Percentiles rank a stretch among this genome's conserved stretches.
These are phyloP conservation scores for Acer yangbiense DNA, from an alignment of 345 rosid species.

Conservation along the genomic window DNA sequence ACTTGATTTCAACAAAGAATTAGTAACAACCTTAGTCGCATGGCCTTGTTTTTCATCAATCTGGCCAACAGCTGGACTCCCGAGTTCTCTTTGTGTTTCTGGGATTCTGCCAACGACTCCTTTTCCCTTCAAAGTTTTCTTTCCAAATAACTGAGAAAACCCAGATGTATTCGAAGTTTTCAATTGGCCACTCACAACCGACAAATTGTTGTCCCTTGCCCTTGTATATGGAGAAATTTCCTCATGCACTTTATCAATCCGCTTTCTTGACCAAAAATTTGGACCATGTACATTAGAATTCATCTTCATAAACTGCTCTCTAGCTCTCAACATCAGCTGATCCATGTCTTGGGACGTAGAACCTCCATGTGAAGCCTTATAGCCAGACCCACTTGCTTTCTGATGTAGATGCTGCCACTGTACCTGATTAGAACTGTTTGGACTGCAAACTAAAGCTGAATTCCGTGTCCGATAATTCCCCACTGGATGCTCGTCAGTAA, in stretches of 20 bases:
- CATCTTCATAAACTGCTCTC: slow-evolving; percentile 40
- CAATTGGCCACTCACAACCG: slow-evolving; percentile 27
- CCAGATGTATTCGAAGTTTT: slow-evolving; percentile 35
- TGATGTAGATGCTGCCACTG: slow-evolving; percentile 39
- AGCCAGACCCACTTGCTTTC: slow-evolving; percentile 25
- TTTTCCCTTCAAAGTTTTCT: slow-evolving; percentile 53
- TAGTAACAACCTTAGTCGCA: slow-evolving; percentile 26
- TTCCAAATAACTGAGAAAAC: slow-evolving; percentile 42
- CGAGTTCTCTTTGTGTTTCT: slow-evolving; percentile 29
- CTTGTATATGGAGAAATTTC: slow-evolving; percentile 36
- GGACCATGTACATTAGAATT: slow-evolving; percentile 33
- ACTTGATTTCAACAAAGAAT: slow-evolving; percentile 30
- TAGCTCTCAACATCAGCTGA: slow-evolving; percentile 34
- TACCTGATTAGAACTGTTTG: slow-evolving; percentile 30
- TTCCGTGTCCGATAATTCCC: slow-evolving; percentile 33
- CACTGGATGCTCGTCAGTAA: slow-evolving; percentile 47
- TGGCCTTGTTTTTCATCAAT: slow-evolving; percentile 27
- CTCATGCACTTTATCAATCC: slow-evolving; percentile 38
- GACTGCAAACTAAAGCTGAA: slow-evolving; percentile 32
- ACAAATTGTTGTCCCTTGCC: slow-evolving; percentile 35
- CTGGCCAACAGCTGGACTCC: slow-evolving; percentile 18
- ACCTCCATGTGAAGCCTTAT: slow-evolving; percentile 33
- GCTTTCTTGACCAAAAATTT: slow-evolving; percentile 34
- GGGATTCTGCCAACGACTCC: slow-evolving; percentile 31
- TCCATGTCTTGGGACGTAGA: slow-evolving; percentile 40